A percentile compares a stretch with the other conserved stretches of the same genome.
phyloP scores from a whole-genome alignment of 345 rosid species.

The Acer campestre region DNA sequence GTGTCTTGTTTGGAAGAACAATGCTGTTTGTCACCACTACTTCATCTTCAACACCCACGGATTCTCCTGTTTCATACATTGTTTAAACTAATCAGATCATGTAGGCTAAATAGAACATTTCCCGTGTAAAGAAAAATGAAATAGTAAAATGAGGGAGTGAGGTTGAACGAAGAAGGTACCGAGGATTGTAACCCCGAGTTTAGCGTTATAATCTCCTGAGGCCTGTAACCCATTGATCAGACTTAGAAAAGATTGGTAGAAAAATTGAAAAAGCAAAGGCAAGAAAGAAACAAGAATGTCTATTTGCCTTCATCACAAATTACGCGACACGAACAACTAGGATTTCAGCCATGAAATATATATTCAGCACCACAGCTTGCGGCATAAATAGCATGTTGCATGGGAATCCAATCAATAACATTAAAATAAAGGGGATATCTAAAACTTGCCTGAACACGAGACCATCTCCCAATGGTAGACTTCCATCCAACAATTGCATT shows the following conservation, averaged over 20 bases:
- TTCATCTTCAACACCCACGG: conserved; percentile 91
- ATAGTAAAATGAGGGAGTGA: background rate
- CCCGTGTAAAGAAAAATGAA: background rate
- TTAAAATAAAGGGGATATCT: background rate
- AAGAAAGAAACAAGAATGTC: background rate
- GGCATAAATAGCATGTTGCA: background rate
- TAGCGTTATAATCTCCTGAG: conserved; percentile 77
- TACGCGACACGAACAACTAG: background rate
- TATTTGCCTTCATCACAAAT: background rate
- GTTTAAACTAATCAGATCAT: conserved; percentile 6
- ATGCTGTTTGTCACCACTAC: conserved; percentile 85
- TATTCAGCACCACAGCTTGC: background rate
- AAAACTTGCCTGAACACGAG: conserved; percentile 86
- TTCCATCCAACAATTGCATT: conserved; percentile 94
- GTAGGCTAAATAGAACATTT: conserved; percentile 6
- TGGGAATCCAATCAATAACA: background rate
- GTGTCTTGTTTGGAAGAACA: conserved; percentile 87
- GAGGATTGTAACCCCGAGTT: conserved; percentile 91
- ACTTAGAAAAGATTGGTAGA: conserved; percentile 13
- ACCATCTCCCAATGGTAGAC: conserved; percentile 92
- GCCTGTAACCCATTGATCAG: conserved; percentile 55
- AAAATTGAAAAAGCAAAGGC: background rate
- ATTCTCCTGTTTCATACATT: conserved; percentile 59
- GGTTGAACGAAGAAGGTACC: conserved; percentile 44
- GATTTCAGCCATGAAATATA: background rate